These are phyloP conservation scores for Starmerella sp. DNA, from an alignment of 805 yeast species.

Conservation along the genomic window DNA sequence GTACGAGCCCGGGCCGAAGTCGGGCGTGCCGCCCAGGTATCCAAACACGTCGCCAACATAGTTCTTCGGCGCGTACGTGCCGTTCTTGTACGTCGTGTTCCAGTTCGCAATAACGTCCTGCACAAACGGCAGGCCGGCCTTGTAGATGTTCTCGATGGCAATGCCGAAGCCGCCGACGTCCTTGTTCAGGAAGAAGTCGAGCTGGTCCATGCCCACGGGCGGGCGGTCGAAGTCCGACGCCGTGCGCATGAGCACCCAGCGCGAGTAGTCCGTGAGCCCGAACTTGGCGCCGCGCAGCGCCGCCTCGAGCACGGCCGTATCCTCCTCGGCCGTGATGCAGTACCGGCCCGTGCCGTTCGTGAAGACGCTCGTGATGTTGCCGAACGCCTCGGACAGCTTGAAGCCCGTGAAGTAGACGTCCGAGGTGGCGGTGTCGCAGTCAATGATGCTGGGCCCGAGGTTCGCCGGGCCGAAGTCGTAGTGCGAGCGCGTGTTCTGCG, in stretches of 20 bases:
- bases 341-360: constrained; percentile 51
- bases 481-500: constrained; percentile 37
- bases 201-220: constrained; percentile 36
- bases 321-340: constrained; percentile 58
- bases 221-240: constrained; percentile 49
- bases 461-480: constrained; percentile 44
- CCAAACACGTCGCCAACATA: constrained; percentile 53
- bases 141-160: constrained; percentile 41
- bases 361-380: constrained; percentile 37
- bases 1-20: constrained; percentile 26
- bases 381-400: constrained; percentile 40
- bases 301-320: constrained; percentile 53
- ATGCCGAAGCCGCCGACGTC: constrained; percentile 42
- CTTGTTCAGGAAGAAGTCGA: constrained; percentile 40
- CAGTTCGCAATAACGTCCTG: constrained; percentile 42
- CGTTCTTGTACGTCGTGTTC: constrained; percentile 19
- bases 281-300: constrained; percentile 42
- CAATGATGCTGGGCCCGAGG: constrained; percentile 36
- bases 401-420: constrained; percentile 52
- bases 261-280: constrained; percentile 46
- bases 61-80: constrained; percentile 33
- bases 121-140: constrained; percentile 45
- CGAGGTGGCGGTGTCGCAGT: constrained; percentile 50
- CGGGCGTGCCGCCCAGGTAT: constrained; percentile 39
- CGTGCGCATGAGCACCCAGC: constrained; percentile 51